Percentiles rank a stretch among this genome's conserved stretches.
phyloP scores from a whole-genome alignment of 306 rosid species.

The Fragaria nilgerrensis region DNA sequence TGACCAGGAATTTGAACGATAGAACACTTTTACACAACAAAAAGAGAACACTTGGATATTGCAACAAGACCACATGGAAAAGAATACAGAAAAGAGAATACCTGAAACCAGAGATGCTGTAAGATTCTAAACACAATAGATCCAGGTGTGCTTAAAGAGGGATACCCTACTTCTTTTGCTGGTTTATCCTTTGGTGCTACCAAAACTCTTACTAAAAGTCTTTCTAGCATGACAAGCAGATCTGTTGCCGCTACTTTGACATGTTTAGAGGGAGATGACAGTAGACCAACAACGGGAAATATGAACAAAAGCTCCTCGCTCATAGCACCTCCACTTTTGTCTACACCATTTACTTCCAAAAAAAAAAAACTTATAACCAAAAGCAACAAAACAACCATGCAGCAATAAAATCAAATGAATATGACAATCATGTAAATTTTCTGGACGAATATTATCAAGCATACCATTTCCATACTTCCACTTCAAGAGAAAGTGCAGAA shows the following conservation, averaged over 20 bases:
- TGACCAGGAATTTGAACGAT: background rate
- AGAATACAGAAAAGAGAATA: conserved; percentile 18
- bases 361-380: conserved; percentile 11
- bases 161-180: conserved; percentile 37
- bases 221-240: conserved; percentile 62
- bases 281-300: conserved; percentile 74
- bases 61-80: background rate
- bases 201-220: conserved; percentile 45
- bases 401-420: conserved; percentile 10
- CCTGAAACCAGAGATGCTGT: conserved; percentile 75
- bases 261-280: conserved; percentile 86
- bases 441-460: conserved; percentile 4
- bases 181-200: conserved; percentile 36
- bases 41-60: background rate
- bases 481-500: conserved; percentile 54
- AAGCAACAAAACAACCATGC: conserved; percentile 3
- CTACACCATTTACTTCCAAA: conserved; percentile 53
- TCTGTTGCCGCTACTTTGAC: conserved; percentile 73
- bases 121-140: conserved; percentile 55
- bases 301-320: conserved; percentile 76
- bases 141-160: conserved; percentile 66
- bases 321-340: conserved; percentile 33
- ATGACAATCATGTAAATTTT: background rate
- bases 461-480: conserved; percentile 79
- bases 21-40: conserved; percentile 1